phyloP scores from a whole-genome alignment of 257 asterid genomes.

The Thymus quinquecostatus region DNA sequence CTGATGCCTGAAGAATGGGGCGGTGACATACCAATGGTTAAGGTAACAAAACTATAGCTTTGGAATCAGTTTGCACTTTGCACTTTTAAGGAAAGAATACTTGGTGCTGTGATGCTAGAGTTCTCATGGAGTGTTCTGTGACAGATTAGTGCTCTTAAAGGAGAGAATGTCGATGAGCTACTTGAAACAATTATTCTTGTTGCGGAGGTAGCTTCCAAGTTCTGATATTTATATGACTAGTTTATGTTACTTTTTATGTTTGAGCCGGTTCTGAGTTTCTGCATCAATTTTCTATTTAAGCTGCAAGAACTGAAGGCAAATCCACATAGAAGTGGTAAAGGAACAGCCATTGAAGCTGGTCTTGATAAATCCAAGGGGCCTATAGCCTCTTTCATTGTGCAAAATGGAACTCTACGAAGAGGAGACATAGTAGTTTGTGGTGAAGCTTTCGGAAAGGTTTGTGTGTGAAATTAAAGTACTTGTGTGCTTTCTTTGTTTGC shows the following conservation, averaged over 20 bases:
- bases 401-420: constrained; percentile 85
- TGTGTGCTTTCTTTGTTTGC: constrained; percentile 17
- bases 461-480: constrained; percentile 38
- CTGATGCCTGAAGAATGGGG: constrained; percentile 99
- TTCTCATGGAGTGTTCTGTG: constrained; percentile 29
- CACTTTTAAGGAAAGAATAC: constrained; percentile 3
- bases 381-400: constrained; percentile 90
- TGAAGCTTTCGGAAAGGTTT: constrained; percentile 96
- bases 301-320: constrained; percentile 99
- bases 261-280: constrained; percentile 32
- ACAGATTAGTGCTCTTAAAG: constrained; percentile 96
- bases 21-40: constrained; percentile 83
- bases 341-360: constrained; percentile 95
- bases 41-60: constrained; percentile 54
- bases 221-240: constrained; percentile 12
- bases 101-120: constrained; percentile 27
- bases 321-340: constrained; percentile 90
- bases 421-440: constrained; percentile 92
- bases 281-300: constrained; percentile 41
- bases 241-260: constrained; percentile 18
- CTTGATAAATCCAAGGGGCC: constrained; percentile 97
- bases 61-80: constrained; percentile 9
- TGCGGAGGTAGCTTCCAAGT: constrained; percentile 70
- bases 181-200: constrained; percentile 92
- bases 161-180: constrained; percentile 81